These are phyloP conservation scores for Botrytis galanthina DNA, from an alignment of 2,329 filamentous ascomycete genomes.

Conservation along the genomic window DNA sequence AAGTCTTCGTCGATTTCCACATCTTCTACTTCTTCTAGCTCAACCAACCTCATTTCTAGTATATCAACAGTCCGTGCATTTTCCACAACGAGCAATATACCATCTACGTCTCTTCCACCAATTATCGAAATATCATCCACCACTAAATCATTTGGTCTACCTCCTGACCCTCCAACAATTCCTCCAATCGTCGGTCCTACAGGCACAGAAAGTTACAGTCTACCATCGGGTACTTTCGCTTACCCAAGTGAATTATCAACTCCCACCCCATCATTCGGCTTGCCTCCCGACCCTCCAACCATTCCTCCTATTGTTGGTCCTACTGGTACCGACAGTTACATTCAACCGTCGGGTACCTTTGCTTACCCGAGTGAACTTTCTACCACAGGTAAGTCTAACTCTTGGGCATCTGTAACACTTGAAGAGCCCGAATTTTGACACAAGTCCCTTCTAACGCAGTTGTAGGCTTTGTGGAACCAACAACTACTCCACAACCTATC, in stretches of 20 bases:
- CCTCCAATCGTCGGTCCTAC: neutral
- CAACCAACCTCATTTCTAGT: neutral
- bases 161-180: neutral
- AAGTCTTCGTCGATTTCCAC: neutral
- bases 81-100: neutral
- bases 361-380: neutral
- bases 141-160: neutral
- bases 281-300: neutral
- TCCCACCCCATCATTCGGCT: neutral
- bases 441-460: neutral
- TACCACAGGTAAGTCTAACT: neutral
- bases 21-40: neutral
- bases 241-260: neutral
- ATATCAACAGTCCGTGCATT: neutral
- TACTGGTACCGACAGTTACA: neutral
- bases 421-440: neutral
- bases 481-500: neutral
- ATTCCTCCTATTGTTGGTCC: slow-evolving; percentile 1
- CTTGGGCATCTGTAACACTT: neutral
- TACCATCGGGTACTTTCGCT: neutral
- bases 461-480: neutral
- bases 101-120: neutral
- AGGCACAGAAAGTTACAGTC: neutral
- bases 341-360: neutral
- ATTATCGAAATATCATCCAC: neutral